Percentiles rank a stretch among this genome's conserved stretches.
These are phyloP conservation scores for Eimeria tenella DNA, from an alignment of 169 alveolate species.

Conservation along the genomic window DNA sequence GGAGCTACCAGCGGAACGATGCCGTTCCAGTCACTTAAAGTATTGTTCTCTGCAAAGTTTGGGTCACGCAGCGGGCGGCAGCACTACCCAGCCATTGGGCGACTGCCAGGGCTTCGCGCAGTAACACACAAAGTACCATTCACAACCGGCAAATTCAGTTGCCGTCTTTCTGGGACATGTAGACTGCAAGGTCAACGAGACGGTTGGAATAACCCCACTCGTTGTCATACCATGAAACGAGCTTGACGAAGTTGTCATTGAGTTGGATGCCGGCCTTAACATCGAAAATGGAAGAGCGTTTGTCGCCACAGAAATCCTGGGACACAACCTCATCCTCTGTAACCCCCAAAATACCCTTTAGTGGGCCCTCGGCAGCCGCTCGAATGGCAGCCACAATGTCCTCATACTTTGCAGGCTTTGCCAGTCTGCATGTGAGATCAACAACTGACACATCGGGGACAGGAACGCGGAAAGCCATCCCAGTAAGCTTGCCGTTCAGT, in stretches of 20 bases:
- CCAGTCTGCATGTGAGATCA: slow-evolving; percentile 97
- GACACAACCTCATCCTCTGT: slow-evolving; percentile 99
- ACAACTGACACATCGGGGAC: slow-evolving; percentile 99
- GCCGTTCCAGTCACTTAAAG: too few relatives aligned
- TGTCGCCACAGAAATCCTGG: slow-evolving; percentile 96
- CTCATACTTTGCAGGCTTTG: slow-evolving; percentile 97
- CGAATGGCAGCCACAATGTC: slow-evolving; percentile 96
- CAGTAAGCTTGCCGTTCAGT: slow-evolving; percentile 98
- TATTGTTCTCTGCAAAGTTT: too few relatives aligned
- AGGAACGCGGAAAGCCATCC: slow-evolving; percentile 99
- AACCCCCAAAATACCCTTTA: slow-evolving; percentile 97
- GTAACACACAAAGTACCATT: too few relatives aligned
- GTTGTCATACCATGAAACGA: slow-evolving; percentile 99
- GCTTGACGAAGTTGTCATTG: slow-evolving; percentile 97
- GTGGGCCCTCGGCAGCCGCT: slow-evolving; percentile 92
- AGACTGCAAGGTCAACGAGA: slow-evolving; percentile 94
- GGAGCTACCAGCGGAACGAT: too few relatives aligned
- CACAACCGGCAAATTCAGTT: neutral
- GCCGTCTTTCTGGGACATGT: slow-evolving; percentile 81
- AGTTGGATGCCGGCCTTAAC: slow-evolving; percentile 98
- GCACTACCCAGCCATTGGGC: too few relatives aligned
- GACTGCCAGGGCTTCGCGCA: too few relatives aligned
- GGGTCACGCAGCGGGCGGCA: too few relatives aligned
- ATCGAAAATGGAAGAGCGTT: slow-evolving; percentile 97
- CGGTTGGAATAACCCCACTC: slow-evolving; percentile 99